A percentile compares a stretch with the other conserved stretches of the same genome.
Conservation (phyloP, 2,329 filamentous ascomycete genomes). For the Pseudomassariella vexata region DNA sequence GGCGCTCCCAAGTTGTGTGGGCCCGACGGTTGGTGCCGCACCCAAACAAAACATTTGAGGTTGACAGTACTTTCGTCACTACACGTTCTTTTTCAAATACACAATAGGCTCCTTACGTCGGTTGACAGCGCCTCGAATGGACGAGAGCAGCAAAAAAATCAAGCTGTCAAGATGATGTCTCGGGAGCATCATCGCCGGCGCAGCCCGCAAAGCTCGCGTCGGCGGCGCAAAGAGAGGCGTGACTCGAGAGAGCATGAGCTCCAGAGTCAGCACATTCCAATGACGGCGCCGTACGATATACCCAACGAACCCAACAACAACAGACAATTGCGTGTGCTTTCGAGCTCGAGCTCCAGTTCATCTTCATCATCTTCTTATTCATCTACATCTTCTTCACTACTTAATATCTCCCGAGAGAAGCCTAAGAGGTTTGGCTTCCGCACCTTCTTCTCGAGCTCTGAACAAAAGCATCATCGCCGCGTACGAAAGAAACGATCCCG, state of each 20-base stretch:
- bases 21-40: no score
- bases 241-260: slow-evolving; percentile 33
- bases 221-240: slow-evolving; percentile 40
- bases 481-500: slow-evolving; percentile 40
- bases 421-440: slow-evolving; percentile 46
- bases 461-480: slow-evolving; percentile 35
- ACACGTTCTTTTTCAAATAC: no score
- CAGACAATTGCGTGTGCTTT: slow-evolving; percentile 21
- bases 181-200: slow-evolving; percentile 46
- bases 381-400: slow-evolving; percentile 51
- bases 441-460: slow-evolving; percentile 58
- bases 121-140: slow-evolving; percentile 5
- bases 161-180: slow-evolving; percentile 39
- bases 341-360: slow-evolving; percentile 16
- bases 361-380: slow-evolving; percentile 35
- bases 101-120: no score
- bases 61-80: no score
- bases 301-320: slow-evolving; percentile 17
- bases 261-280: slow-evolving; percentile 16
- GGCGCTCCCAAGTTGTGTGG: no score
- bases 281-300: slow-evolving; percentile 15
- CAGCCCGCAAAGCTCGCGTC: slow-evolving; percentile 50
- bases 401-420: slow-evolving; percentile 59
- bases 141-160: slow-evolving; percentile 7
- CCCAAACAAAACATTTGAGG: no score